Evolutionary conservation across 306 rosid species (phyloP).

Genomic region (Cicer judaicum): DNA sequence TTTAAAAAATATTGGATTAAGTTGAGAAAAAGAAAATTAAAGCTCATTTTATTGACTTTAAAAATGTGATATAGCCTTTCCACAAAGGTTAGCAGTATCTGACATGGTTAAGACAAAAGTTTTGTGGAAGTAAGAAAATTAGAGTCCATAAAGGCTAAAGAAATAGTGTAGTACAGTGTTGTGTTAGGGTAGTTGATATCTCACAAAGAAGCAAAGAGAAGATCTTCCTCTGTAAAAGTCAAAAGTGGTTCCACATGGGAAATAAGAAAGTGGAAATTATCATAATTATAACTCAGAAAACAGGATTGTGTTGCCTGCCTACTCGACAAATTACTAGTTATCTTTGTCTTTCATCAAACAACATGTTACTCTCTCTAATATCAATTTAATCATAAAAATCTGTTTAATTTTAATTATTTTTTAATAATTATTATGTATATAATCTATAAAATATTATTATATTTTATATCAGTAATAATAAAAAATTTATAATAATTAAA

Average conservation of each 20-base stretch:
- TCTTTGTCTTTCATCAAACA: slow-evolving; percentile 45
- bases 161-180: too few species aligned
- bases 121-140: slow-evolving; percentile 1
- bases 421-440: too few species aligned
- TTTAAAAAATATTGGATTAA: too few species aligned
- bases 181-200: slow-evolving; percentile 41
- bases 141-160: slow-evolving; percentile 2
- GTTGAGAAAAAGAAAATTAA: too few species aligned
- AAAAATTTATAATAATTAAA: too few species aligned
- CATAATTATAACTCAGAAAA: slow-evolving; percentile 47
- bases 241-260: slow-evolving; percentile 50
- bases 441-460: too few species aligned
- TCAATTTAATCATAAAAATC: too few species aligned
- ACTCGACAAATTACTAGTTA: slow-evolving; percentile 44
- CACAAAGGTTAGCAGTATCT: slow-evolving; percentile 29
- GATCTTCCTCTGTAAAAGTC: slow-evolving; percentile 47
- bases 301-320: slow-evolving; percentile 59
- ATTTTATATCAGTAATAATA: too few species aligned
- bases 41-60: slow-evolving; percentile 12
- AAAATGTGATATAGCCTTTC: slow-evolving; percentile 12
- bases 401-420: too few species aligned
- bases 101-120: slow-evolving; percentile 41
- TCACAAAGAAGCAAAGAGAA: slow-evolving; percentile 32
- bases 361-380: too few species aligned
- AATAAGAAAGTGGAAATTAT: slow-evolving; percentile 45